Base-by-base conservation (phyloP, 495 filamentous ascomycete species). In the Penicillium flavigenum region DNA sequence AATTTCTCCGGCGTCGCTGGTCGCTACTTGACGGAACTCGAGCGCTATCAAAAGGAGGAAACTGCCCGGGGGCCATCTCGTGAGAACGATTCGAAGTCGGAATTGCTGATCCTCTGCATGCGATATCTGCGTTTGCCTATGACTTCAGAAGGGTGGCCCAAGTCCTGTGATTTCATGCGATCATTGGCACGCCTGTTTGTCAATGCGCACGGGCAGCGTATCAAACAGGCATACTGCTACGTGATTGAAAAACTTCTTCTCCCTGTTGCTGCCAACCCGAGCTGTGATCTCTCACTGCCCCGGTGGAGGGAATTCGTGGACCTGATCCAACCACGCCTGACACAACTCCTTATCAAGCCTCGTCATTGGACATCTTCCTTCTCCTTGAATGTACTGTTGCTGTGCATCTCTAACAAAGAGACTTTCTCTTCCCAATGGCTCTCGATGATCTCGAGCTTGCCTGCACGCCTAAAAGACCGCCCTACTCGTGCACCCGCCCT, bases 141-240 rank as follows among this genome's bases (percentile, higher is more conserved):
- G 34, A 79, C 53, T 83, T 89, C 36, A 81, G 88, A 88, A 51
- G 82, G 82, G 14, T 96, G 95, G 88, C 82, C 86, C 26, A 88
- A 88, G 56, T 89, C 92, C 4, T 97, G 93, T 69, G 88, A 91
- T 55, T 96, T 95, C 59, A 85, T 99, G 78, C 79, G 84, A 20
- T 84, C 85, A 0, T 74, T 97, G 19, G 90, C 88, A 22, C 86
- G 87, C 32, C 80, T 95, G 34, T 97, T 97, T 72, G 80, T 84
- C 46, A 86, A 85, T 60, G 87, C 89, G 11, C 91, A 96, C 62
- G 94, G 94, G 6, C 87, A 87, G 56, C 85, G 85, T 29, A 85
- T 96, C 58, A 99, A 98, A 65, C 86, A 92, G 60, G 90, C 92
- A 22, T 99, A 96, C 64, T 97, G 93, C 71, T 88, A 92, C 63